A percentile compares a stretch with the other conserved stretches of the same genome.
phyloP scores from a whole-genome alignment of 2,329 filamentous ascomycete genomes.

The Colletotrichum theobromicola region DNA sequence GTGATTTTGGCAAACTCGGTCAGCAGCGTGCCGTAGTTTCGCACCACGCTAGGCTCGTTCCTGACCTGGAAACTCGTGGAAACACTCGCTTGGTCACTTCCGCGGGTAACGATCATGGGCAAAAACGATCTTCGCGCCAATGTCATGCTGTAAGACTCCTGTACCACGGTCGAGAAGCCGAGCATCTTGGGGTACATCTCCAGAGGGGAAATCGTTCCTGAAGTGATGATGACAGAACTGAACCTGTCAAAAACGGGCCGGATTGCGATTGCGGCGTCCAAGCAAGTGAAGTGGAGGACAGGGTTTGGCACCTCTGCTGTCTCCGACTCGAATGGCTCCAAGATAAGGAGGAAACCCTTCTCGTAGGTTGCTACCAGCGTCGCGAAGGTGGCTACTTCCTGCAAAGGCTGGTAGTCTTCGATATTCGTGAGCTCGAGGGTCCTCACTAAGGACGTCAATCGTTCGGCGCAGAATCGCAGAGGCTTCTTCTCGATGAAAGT shows the following conservation, averaged over 20 bases:
- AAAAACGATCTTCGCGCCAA: slow-evolving; percentile 93
- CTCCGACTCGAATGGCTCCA: slow-evolving; percentile 97
- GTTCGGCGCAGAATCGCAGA: slow-evolving; percentile 90
- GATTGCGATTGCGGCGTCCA: slow-evolving; percentile 97
- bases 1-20: slow-evolving; percentile 97
- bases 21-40: slow-evolving; percentile 92
- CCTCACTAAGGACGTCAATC: slow-evolving; percentile 90
- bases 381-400: slow-evolving; percentile 97
- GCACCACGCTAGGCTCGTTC: slow-evolving; percentile 94
- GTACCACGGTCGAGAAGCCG: slow-evolving; percentile 87
- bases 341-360: slow-evolving; percentile 91
- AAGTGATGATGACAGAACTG: slow-evolving; percentile 97
- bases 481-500: slow-evolving; percentile 99
- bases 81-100: slow-evolving; percentile 90
- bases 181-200: slow-evolving; percentile 99
- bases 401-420: slow-evolving; percentile 94
- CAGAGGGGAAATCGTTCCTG: slow-evolving; percentile 92
- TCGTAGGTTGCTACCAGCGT: slow-evolving; percentile 97
- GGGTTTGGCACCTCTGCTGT: slow-evolving; percentile 95
- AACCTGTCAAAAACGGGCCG: slow-evolving; percentile 98
- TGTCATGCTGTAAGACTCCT: slow-evolving; percentile 98
- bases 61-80: slow-evolving; percentile 94
- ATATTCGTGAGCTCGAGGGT: slow-evolving; percentile 97
- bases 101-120: slow-evolving; percentile 95
- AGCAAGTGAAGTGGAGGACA: slow-evolving; percentile 93